phyloP scores from a whole-genome alignment of 106 monocot genomes.

The Dioscorea alata region DNA sequence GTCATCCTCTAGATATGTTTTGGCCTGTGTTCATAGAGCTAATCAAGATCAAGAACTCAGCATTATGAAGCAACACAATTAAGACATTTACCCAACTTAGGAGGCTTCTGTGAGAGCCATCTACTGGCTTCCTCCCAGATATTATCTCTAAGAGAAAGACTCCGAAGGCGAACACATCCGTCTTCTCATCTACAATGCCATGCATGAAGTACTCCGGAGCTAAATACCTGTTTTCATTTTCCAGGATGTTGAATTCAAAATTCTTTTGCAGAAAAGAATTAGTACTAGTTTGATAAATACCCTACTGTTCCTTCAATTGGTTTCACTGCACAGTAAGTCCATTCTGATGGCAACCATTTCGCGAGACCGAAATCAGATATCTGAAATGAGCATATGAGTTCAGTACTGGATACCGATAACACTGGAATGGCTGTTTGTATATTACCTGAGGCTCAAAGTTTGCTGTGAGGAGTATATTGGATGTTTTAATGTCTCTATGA shows the following conservation, averaged over 20 bases:
- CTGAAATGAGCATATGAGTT: conserved; percentile 13
- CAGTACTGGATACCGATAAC: not conserved
- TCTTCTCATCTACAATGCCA: conserved; percentile 22
- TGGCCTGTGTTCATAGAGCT: conserved; percentile 10
- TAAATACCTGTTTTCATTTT: conserved; percentile 4
- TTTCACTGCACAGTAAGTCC: conserved; percentile 42
- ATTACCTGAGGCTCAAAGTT: conserved; percentile 52
- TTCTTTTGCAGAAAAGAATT: not conserved
- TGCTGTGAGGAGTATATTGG: conserved; percentile 46
- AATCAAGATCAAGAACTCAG: not conserved
- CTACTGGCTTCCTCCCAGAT: conserved; percentile 5
- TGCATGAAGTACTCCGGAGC: conserved; percentile 23
- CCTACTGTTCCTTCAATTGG: conserved; percentile 67
- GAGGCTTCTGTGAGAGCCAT: conserved; percentile 8
- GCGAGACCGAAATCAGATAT: conserved; percentile 69
- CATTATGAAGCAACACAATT: not conserved
- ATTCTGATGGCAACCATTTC: conserved; percentile 60
- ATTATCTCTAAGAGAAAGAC: conserved; percentile 19
- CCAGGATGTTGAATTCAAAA: not conserved
- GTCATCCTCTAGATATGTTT: conserved; percentile 8
- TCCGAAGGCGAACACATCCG: conserved; percentile 18
- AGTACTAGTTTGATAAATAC: not conserved
- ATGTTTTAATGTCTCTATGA: conserved; percentile 64
- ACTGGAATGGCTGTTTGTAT: not conserved
- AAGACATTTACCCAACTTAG: conserved; percentile 24